phyloP scores from a whole-genome alignment of 345 rosid genomes.

The Eucalyptus grandis region DNA sequence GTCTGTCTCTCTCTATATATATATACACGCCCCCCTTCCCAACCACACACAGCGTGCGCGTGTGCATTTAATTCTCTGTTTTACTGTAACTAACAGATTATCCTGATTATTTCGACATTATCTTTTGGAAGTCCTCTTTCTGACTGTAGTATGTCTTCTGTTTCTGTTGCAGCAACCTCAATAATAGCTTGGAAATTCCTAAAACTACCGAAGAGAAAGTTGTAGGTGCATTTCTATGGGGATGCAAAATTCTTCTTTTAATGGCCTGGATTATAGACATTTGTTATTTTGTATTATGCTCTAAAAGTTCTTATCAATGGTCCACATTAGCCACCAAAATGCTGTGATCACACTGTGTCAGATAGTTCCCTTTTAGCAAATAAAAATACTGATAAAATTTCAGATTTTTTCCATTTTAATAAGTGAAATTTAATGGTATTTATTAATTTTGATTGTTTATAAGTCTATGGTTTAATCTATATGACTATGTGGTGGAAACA shows the following conservation, averaged over 20 bases:
- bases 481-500: background rate
- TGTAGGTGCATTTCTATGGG: conserved; percentile 19
- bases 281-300: background rate
- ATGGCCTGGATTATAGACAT: background rate
- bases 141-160: background rate
- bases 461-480: background rate
- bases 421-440: background rate
- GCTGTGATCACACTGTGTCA: background rate
- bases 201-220: conserved; percentile 3
- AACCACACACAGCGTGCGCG: background rate
- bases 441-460: background rate
- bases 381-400: background rate
- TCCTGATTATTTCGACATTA: background rate
- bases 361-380: background rate
- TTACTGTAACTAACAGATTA: background rate
- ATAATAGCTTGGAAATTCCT: conserved; percentile 25
- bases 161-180: conserved; percentile 31
- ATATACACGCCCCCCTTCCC: background rate
- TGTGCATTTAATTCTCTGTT: background rate
- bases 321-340: background rate
- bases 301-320: background rate
- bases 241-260: background rate
- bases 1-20: background rate
- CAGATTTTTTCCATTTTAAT: background rate
- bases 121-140: background rate